phyloP scores from a whole-genome alignment of 78 protist genomes.

The Dictyostelium firmibasis region DNA sequence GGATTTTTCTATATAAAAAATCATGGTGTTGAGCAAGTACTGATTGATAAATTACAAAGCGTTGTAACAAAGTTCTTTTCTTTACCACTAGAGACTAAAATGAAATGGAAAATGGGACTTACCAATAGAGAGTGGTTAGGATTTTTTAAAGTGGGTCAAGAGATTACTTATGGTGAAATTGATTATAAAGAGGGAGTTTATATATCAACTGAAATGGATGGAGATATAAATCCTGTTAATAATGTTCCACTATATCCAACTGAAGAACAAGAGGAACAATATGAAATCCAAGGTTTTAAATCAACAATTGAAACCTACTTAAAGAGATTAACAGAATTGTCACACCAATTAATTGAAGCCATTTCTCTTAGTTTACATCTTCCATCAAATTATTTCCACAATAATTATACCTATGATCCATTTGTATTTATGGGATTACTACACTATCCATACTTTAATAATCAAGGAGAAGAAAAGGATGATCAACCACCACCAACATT shows the following conservation, averaged over 20 bases:
- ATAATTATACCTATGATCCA: slow-evolving; percentile 21
- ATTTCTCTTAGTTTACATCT: slow-evolving; percentile 28
- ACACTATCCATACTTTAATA: slow-evolving; percentile 12
- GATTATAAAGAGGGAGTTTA: slow-evolving; percentile 45
- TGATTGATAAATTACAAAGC: neutral
- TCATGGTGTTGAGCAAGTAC: slow-evolving; percentile 11
- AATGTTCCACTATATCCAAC: slow-evolving; percentile 15
- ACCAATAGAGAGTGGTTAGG: slow-evolving; percentile 38
- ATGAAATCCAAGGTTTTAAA: slow-evolving; percentile 7
- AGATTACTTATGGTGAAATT: neutral
- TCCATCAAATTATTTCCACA: neutral
- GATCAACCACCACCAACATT: no score
- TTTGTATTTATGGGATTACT: neutral
- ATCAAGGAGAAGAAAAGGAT: neutral
- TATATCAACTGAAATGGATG: neutral
- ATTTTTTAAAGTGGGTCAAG: slow-evolving; percentile 46
- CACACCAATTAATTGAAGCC: slow-evolving; percentile 1
- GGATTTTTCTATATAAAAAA: slow-evolving; percentile 43
- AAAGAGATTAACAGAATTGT: neutral
- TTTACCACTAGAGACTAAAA: slow-evolving; percentile 18
- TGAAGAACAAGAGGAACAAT: neutral
- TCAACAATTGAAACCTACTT: neutral
- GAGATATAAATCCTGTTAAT: neutral
- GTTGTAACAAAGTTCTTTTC: slow-evolving; percentile 27
- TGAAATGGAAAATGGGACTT: slow-evolving; percentile 39